Evolutionary conservation across 2,329 filamentous ascomycete genomes (phyloP), one percentile per base, ranked within the genome.

Genomic region (Pseudopithomyces maydicus): DNA sequence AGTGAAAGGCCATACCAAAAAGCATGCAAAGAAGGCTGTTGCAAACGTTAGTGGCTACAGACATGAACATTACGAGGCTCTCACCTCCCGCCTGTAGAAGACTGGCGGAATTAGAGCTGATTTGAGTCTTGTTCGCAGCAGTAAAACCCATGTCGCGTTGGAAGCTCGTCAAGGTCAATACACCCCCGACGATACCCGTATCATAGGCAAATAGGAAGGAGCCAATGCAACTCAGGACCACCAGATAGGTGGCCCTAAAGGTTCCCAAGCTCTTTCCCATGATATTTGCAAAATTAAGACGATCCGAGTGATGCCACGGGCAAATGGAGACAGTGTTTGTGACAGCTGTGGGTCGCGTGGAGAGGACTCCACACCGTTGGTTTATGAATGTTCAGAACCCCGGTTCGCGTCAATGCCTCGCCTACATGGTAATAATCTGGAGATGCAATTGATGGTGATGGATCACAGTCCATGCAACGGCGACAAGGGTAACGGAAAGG

Each of bases 1-100:
- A 5, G 77, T 80, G 55, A 81, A 76, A 1, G 78, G 78, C 75
- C 77, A 79, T 22, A 78, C 68, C 59, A 78, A 77, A 63, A 80
- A 78, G 52, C 77, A 79, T 1, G 76, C 69, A 56, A 80, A 76
- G 65, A 80, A 80, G 22, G 78, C 77, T 78, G 41, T 41, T 10
- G 14, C 14, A 36, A 29, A 7, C 1, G 35, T 56, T 22, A 51
- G 23, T 19, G 4, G 12, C 14, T 8, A 2, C 4, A 7, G 15
- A 48, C 12, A 53, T 41, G 15, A 6, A 14, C 45, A 20, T 2
- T 17, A 22, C 15, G 11, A 4, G 23, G 17, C 17, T 19, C 8
- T 22, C 19, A 78, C 77, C 77, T 58, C 77, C 78, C 2, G 78
- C 77, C 52, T 80, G 78, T 3, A 79, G 62, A 39, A 80, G 66